Evolutionary conservation across 495 filamentous ascomycete genomes (phyloP), one percentile per base, ranked within the genome.

Genomic region (Tuber melanosporum): DNA sequence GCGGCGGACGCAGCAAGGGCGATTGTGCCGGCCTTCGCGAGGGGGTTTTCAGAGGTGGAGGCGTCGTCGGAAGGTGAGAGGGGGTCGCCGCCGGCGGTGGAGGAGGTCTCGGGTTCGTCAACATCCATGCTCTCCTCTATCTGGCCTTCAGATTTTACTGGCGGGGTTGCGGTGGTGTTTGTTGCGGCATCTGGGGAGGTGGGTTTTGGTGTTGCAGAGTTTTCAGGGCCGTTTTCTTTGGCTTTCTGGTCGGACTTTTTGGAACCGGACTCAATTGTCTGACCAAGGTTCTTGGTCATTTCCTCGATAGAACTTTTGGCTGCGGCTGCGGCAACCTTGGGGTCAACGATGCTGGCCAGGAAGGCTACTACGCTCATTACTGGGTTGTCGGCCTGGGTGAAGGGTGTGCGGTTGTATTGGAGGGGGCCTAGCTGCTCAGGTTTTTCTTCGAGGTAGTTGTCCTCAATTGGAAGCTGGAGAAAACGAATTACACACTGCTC

Each of bases 401-500:
- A 93, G 1, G 95, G 95, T 14, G 95, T 88, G 52, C 93, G 89
- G 45, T 93, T 93, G 75, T 88, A 86, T 74, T 90, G 88, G 9
- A 88, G 87, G 1, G 88, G 88, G 20, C 87, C 87, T 22, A 89
- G 87, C 39, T 88, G 82, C 71, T 90, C 89, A 0, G 89, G 89
- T 80, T 94, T 89, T 20, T 92, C 89, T 72, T 95, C 92, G 15
- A 95, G 85, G 77, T 95, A 97, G 78, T 94, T 93, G 84, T 95
- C 93, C 83, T 95, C 93, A 76, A 97, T 95, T 73, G 94, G 93
- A 42, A 95, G 85, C 82, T 96, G 93, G 78, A 99, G 85, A 87
- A 99, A 99, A 83, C 97, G 94, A 81, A 97, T 86, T 42, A 98
- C 94, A 84, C 95, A 99, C 86, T 99, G 93, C 85, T 99, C 95